Percentiles rank a stretch among this genome's conserved stretches.
These are phyloP conservation scores for Backusella luteola DNA, from an alignment of 192 early-diverging fungal genomes.

Conservation along the genomic window DNA sequence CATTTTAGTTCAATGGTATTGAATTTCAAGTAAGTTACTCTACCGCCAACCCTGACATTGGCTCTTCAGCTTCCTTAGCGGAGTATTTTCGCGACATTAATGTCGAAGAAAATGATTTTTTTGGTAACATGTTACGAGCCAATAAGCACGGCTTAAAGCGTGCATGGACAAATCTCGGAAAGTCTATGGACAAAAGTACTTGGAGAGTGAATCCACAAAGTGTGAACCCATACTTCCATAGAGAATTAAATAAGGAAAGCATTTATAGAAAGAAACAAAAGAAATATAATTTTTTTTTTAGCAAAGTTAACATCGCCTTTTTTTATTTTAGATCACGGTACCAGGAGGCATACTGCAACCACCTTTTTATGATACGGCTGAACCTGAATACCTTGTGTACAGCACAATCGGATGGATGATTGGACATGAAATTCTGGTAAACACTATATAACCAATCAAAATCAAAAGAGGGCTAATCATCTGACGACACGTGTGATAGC, in stretches of 20 bases:
- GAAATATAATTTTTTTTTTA: neutral
- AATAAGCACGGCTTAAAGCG: constrained; percentile 31
- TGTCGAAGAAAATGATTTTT: neutral
- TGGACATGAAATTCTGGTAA: constrained; percentile 70
- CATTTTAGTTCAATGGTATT: neutral
- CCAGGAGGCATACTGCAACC: constrained; percentile 61
- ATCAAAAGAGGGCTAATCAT: neutral
- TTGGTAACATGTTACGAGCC: neutral
- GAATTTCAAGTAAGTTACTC: constrained; percentile 18
- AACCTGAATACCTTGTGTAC: constrained; percentile 63
- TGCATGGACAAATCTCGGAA: constrained; percentile 1
- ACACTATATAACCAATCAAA: neutral
- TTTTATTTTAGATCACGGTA: constrained; percentile 1
- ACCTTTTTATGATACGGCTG: constrained; percentile 57
- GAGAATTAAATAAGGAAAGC: constrained; percentile 41
- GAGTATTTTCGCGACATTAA: constrained; percentile 7
- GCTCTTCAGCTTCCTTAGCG: neutral
- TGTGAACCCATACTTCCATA: constrained; percentile 50
- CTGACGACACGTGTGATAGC: constrained; percentile 34
- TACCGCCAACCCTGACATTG: neutral
- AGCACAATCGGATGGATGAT: constrained; percentile 66
- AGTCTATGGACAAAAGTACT: constrained; percentile 29
- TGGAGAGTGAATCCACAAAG: constrained; percentile 57
- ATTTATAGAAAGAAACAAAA: constrained; percentile 20
- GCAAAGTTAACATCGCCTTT: neutral